These are phyloP conservation scores for Apiospora rasikravindrae DNA, from an alignment of 2,329 filamentous ascomycete genomes.

Conservation along the genomic window DNA sequence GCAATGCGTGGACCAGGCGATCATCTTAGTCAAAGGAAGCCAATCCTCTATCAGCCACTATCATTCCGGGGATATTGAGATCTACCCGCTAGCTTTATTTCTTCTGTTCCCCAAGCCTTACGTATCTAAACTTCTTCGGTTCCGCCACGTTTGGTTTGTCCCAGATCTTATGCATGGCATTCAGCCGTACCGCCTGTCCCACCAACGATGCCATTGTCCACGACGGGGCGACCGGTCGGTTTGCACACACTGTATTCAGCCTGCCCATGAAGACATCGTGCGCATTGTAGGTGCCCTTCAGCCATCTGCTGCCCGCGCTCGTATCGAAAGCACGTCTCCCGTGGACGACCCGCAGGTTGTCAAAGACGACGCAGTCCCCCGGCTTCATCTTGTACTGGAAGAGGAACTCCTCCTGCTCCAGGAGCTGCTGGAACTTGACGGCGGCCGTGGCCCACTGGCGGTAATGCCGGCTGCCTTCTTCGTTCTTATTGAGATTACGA, in stretches of 20 bases:
- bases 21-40: too few species aligned
- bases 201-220: too few species aligned
- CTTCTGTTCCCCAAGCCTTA: too few species aligned
- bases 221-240: neutral
- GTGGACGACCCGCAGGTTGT: conserved; percentile 86
- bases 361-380: conserved; percentile 92
- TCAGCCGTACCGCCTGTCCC: neutral
- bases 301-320: conserved; percentile 72
- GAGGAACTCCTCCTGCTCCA: conserved; percentile 64
- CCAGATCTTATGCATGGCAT: neutral
- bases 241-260: neutral
- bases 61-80: too few species aligned
- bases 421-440: conserved; percentile 58
- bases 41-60: too few species aligned
- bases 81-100: neutral
- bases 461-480: conserved; percentile 15
- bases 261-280: conserved; percentile 40
- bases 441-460: conserved; percentile 55
- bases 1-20: too few species aligned
- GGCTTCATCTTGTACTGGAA: conserved; percentile 76
- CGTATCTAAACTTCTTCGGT: neutral
- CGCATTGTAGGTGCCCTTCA: conserved; percentile 82
- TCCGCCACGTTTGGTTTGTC: neutral
- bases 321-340: conserved; percentile 78
- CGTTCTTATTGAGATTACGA: conserved; percentile 20